Evolutionary conservation across 129 eudicot genomes (phyloP).

Genomic region (Escallonia herrerae): DNA sequence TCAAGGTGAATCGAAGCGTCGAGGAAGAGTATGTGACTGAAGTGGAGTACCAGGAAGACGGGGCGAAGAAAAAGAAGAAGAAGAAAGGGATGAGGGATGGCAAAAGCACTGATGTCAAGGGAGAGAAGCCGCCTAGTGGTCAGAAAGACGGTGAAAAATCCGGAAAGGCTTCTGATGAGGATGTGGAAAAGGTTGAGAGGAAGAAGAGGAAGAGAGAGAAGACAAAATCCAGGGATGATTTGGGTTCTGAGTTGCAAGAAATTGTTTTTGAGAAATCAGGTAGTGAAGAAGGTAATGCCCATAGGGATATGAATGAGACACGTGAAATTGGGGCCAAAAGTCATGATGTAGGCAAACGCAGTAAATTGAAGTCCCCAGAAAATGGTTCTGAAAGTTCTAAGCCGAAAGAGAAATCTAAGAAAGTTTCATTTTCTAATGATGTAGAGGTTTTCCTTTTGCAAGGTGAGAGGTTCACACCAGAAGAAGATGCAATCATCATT

Average conservation of each 20-base stretch:
- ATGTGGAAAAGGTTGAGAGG: conserved; percentile 11
- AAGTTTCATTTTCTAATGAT: conserved; percentile 34
- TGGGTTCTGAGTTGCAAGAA: background rate
- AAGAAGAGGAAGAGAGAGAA: conserved; percentile 29
- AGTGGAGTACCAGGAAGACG: background rate
- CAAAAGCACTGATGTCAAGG: background rate
- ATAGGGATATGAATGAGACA: background rate
- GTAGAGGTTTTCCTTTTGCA: conserved; percentile 45
- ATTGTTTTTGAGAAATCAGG: background rate
- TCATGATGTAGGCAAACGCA: conserved; percentile 17
- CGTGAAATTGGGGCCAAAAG: background rate
- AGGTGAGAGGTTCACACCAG: conserved; percentile 58
- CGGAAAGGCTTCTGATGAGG: background rate
- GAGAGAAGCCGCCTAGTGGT: conserved; percentile 3
- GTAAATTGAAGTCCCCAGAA: conserved; percentile 11
- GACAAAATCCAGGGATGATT: conserved; percentile 5
- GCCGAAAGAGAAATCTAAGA: conserved; percentile 36
- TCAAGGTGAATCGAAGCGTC: background rate
- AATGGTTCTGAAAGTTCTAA: conserved; percentile 18
- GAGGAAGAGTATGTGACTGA: background rate
- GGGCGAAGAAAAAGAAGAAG: conserved; percentile 12
- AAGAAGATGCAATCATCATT: conserved; percentile 57
- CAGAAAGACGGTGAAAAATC: background rate
- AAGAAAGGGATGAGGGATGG: background rate
- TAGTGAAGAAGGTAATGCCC: background rate